Evolutionary conservation across 2,329 filamentous ascomycete species (phyloP).

Genomic region (Cercospora citrullina): DNA sequence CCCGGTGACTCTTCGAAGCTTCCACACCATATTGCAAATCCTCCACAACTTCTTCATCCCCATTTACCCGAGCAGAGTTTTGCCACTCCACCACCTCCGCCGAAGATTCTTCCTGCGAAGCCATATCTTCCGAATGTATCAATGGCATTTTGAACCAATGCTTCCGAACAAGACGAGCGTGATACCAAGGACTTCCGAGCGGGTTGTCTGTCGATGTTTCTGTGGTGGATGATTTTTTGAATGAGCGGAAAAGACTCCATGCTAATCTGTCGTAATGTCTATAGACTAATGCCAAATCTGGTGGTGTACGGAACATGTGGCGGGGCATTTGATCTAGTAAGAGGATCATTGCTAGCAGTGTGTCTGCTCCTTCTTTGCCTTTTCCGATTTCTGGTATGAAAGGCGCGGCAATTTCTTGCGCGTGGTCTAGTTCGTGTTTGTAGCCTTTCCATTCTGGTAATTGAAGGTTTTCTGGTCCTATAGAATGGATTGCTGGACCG

Average conservation of each 20-base stretch:
- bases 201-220: conserved; percentile 12
- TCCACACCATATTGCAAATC: conserved; percentile 38
- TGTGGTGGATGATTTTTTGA: conserved; percentile 1
- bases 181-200: conserved; percentile 17
- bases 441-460: conserved; percentile 34
- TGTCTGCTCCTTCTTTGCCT: conserved; percentile 35
- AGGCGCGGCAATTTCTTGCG: conserved; percentile 37
- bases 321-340: conserved; percentile 65
- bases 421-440: conserved; percentile 30
- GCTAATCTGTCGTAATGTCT: conserved; percentile 57
- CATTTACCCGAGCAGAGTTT: conserved; percentile 37
- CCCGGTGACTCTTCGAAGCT: conserved; percentile 51
- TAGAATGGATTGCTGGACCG: conserved; percentile 40
- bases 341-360: conserved; percentile 54
- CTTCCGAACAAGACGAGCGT: conserved; percentile 40
- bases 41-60: conserved; percentile 36
- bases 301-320: conserved; percentile 57
- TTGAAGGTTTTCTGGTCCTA: conserved; percentile 40
- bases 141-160: conserved; percentile 62
- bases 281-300: conserved; percentile 52
- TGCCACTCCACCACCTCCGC: conserved; percentile 1
- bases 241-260: conserved; percentile 39
- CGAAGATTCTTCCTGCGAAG: conserved; percentile 47
- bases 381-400: conserved; percentile 33
- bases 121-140: conserved; percentile 58